phyloP scores from a whole-genome alignment of 73 alveolate genomes.

The Chromera velia region DNA sequence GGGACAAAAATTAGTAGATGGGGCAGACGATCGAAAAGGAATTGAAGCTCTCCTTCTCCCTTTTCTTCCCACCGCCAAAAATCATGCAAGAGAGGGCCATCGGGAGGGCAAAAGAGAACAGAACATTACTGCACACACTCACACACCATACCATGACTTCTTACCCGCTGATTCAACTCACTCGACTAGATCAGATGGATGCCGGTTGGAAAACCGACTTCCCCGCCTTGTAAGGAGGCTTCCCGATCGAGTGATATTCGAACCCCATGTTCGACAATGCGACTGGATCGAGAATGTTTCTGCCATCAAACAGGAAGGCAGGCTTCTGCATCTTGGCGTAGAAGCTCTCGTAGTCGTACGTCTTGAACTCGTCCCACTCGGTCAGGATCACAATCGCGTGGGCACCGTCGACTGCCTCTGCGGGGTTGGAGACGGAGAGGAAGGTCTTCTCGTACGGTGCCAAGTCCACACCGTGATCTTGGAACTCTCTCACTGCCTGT shows the following conservation, averaged over 20 bases:
- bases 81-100: too few species aligned
- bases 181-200: too few species aligned
- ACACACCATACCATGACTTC: too few species aligned
- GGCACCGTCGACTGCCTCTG: slow-evolving; percentile 45
- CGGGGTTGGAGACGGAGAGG: neutral
- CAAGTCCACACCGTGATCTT: slow-evolving; percentile 51
- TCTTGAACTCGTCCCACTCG: slow-evolving; percentile 74
- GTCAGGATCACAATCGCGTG: slow-evolving; percentile 65
- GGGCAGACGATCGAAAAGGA: too few species aligned
- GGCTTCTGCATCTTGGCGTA: slow-evolving; percentile 48
- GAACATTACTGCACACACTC: too few species aligned
- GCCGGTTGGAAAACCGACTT: too few species aligned
- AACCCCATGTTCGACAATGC: slow-evolving; percentile 17
- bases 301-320: slow-evolving; percentile 54
- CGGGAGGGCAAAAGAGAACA: too few species aligned
- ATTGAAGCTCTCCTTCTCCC: too few species aligned
- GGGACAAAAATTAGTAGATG: too few species aligned
- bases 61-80: too few species aligned
- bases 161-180: too few species aligned
- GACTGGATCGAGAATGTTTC: slow-evolving; percentile 44
- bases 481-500: slow-evolving; percentile 59
- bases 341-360: slow-evolving; percentile 17
- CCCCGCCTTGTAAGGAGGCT: slow-evolving; percentile 5
- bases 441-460: slow-evolving; percentile 1
- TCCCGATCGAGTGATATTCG: slow-evolving; percentile 33